Conservation (phyloP, 2,329 filamentous ascomycete species). For the Cercospora sojina region DNA sequence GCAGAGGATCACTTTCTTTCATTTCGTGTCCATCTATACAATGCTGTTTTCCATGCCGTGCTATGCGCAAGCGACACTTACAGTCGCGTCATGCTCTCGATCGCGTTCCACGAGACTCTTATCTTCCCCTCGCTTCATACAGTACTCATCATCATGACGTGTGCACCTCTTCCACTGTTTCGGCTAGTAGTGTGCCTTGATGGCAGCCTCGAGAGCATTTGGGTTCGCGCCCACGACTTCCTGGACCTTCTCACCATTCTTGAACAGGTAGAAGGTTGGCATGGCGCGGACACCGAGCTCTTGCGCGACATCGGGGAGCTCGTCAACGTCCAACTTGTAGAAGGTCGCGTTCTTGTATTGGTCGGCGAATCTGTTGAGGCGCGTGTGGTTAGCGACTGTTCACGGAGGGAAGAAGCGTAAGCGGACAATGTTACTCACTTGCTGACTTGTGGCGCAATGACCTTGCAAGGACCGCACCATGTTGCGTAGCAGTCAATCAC, state of each 20-base stretch:
- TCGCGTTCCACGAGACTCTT: neutral
- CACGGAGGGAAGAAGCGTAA: neutral
- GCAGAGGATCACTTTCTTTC: neutral
- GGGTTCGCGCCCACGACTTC: slow-evolving; percentile 82
- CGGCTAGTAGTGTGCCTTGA: slow-evolving; percentile 36
- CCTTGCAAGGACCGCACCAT: slow-evolving; percentile 96
- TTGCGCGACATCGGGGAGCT: slow-evolving; percentile 70
- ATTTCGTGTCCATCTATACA: neutral
- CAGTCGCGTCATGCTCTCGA: neutral
- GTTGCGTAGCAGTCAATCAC: slow-evolving; percentile 83
- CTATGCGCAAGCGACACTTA: neutral
- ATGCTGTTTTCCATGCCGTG: neutral
- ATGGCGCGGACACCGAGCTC: slow-evolving; percentile 83
- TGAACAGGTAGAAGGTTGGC: slow-evolving; percentile 88
- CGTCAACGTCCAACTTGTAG: slow-evolving; percentile 88
- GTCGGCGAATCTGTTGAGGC: slow-evolving; percentile 56
- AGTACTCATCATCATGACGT: slow-evolving; percentile 3
- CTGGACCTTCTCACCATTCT: slow-evolving; percentile 68
- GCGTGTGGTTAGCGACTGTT: neutral
- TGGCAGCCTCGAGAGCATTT: slow-evolving; percentile 59
- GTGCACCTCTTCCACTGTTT: neutral
- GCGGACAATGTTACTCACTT: slow-evolving; percentile 19
- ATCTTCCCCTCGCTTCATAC: neutral
- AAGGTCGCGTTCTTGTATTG: slow-evolving; percentile 65
- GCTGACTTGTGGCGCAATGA: slow-evolving; percentile 76